phyloP scores from a whole-genome alignment of 1,284 basidiomycete genomes.

The Stereum hirsutum region DNA sequence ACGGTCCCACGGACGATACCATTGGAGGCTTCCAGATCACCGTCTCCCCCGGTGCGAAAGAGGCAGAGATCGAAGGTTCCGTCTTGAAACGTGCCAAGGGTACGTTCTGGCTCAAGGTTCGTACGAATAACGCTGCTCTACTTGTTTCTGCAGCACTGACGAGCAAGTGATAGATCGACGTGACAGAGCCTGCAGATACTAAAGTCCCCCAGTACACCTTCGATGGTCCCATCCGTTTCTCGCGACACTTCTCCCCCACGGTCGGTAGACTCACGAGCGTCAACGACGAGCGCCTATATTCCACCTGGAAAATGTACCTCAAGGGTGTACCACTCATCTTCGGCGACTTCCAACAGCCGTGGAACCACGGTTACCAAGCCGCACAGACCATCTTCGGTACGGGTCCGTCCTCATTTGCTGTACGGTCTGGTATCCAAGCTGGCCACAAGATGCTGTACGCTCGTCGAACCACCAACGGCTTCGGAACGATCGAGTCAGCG shows the following conservation, averaged over 20 bases:
- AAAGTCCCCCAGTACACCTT: conserved; percentile 49
- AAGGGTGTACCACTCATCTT: conserved; percentile 52
- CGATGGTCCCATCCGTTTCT: conserved; percentile 64
- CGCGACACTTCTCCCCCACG: conserved; percentile 59
- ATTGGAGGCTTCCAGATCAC: conserved; percentile 55
- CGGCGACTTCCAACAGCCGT: conserved; percentile 47
- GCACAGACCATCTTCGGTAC: conserved; percentile 58
- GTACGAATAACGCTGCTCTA: too few species aligned
- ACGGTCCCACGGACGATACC: conserved; percentile 49
- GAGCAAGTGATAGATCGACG: conserved; percentile 34
- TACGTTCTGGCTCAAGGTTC: conserved; percentile 61
- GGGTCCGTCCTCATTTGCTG: conserved; percentile 48
- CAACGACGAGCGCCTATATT: conserved; percentile 58
- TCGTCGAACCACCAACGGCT: conserved; percentile 50
- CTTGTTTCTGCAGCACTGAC: too few species aligned
- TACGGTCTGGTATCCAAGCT: conserved; percentile 59
- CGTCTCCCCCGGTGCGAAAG: conserved; percentile 47
- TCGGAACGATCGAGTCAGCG: conserved; percentile 42
- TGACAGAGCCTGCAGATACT: conserved; percentile 24
- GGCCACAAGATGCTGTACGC: conserved; percentile 71
- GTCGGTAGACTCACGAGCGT: conserved; percentile 52
- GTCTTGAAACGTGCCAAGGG: conserved; percentile 40
- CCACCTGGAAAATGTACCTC: conserved; percentile 73
- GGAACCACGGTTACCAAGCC: conserved; percentile 58
- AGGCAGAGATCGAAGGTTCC: conserved; percentile 46